Evolutionary conservation across 192 early-diverging fungal species (phyloP), one percentile per base, ranked within the genome.

Genomic region (Glomus cerebriforme): DNA sequence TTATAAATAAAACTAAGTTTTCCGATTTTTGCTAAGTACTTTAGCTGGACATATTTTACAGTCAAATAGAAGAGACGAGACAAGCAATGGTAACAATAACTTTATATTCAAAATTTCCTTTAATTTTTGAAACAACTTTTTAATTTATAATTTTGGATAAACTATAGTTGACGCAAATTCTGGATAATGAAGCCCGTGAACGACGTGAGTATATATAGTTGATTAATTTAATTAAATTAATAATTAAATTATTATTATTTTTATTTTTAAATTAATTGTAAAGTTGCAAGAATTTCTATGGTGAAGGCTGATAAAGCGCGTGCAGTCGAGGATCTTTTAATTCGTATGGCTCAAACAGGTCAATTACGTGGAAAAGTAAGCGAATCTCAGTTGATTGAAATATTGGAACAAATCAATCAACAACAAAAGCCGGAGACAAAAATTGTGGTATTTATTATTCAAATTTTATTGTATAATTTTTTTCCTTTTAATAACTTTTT

Each of bases 281-380:
- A 12, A 93, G 93, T 97, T 83, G 90, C 92, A n/a, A 90, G 95
- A 26, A 97, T 97, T 73, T 90, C 92, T 17, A 93, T 98, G 76
- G 97, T 98, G 12, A 97, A 96, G 82, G 87, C 90, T 1, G 94
- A 96, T 13, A 93, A 94, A 83, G 96, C 95, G 1, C 89, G 94
- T 12, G 92, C 91, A 12, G 94, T 98, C 17, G 95, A 98, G 79
- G 95, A 95, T 73, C 86, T 96, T 79, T 86, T 98, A 66, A 90
- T 98, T 76, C 89, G 93, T 34, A 98, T 97, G 97, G 95, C 93
- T 5, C 92, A 92, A 81, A 84, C 88, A 29, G 92, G 93, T 22
- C 95, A 96, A 83, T 85, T 98, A 64, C 87, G 92, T 29, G 88
- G 88, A 32, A 95, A 93, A 81, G 91, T 99, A 31, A 92, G 87